Base-by-base conservation (phyloP, 352 stramenopile genomes). In the Phytophthora pinifolia region DNA sequence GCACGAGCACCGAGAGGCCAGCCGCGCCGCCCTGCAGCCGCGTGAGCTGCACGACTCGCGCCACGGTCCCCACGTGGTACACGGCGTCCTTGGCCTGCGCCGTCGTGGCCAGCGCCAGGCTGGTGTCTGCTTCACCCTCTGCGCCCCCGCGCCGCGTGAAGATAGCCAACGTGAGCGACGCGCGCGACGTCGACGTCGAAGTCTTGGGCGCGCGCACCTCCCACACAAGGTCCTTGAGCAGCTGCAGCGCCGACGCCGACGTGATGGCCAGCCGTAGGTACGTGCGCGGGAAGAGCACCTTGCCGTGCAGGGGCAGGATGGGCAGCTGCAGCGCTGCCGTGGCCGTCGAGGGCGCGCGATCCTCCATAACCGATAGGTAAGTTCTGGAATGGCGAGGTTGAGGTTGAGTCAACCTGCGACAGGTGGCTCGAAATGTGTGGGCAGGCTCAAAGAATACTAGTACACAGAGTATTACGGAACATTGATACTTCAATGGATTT, bases 191-290 rank as follows among this genome's bases (percentile, higher is more conserved):
- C 34, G 54, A 17, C 58, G 62, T 8, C 68, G 61, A 60, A n/a
- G 70, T 57, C 55, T 78, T 85, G 41, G 65, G 72, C 44, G 73
- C 64, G 27, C 81, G 76, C 12, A 85, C 76, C 42, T 92, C 77
- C 82, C 77, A 92, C 14, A 92, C 72, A 8, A 89, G 62, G 46
- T 92, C 79, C 44, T 92, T 89, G 36, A 92, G 74, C 34, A 92
- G 71, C 63, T 87, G 77, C 54, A 92, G 65, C 42, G 75, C 76
- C 15, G 70, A 74, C 13, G 77, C 45, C 25, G 77, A 79, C 53
- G 74, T 85, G 47, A 89, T 80, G 44, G 78, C 66, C 18, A 92
- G 72, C 30, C 82, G 82, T 61, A 89, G 63, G 48, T 92, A 89
- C 47, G 79, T 88, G 29, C 72, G 70, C 10, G 82, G 82, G 58